Evolutionary conservation across 1,284 basidiomycete genomes (phyloP).

Genomic region (Bjerkandera adusta): DNA sequence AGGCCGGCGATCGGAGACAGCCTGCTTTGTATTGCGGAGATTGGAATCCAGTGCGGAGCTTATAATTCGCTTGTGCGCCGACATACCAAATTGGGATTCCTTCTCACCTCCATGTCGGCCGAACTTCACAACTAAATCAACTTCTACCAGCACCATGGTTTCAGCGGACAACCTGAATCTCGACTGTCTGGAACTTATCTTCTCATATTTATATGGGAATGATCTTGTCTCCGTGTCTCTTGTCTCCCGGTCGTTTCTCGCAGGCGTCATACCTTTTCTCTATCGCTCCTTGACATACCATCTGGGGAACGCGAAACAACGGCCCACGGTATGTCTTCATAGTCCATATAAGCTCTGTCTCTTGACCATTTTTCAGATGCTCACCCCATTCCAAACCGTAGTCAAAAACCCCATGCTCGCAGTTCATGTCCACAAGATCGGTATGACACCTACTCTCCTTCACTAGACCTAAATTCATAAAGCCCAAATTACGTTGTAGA

Average conservation of each 20-base stretch:
- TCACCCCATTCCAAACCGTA: constrained; percentile 60
- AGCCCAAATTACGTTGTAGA: constrained; percentile 36
- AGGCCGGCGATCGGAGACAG: no score
- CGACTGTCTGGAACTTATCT: constrained; percentile 68
- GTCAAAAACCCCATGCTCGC: constrained; percentile 48
- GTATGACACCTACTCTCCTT: constrained; percentile 31
- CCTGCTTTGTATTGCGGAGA: no score
- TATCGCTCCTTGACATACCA: constrained; percentile 58
- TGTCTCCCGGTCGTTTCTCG: constrained; percentile 61
- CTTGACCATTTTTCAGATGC: constrained; percentile 30
- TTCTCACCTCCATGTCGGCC: no score
- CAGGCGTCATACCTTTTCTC: constrained; percentile 56
- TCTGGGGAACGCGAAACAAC: constrained; percentile 51
- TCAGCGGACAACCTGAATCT: constrained; percentile 65
- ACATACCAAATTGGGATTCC: no score
- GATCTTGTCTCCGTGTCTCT: constrained; percentile 60
- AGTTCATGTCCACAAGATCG: constrained; percentile 58
- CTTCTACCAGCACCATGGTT: constrained; percentile 40
- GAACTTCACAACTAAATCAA: no score
- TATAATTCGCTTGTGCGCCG: no score
- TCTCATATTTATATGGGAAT: constrained; percentile 45
- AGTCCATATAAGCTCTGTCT: no score
- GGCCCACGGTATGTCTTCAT: constrained; percentile 37
- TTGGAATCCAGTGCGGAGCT: no score
- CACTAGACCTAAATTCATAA: background rate